Evolutionary conservation across 164 flowering plant species (phyloP), one percentile per base, ranked within the genome.

Genomic region (Buxus sempervirens): DNA sequence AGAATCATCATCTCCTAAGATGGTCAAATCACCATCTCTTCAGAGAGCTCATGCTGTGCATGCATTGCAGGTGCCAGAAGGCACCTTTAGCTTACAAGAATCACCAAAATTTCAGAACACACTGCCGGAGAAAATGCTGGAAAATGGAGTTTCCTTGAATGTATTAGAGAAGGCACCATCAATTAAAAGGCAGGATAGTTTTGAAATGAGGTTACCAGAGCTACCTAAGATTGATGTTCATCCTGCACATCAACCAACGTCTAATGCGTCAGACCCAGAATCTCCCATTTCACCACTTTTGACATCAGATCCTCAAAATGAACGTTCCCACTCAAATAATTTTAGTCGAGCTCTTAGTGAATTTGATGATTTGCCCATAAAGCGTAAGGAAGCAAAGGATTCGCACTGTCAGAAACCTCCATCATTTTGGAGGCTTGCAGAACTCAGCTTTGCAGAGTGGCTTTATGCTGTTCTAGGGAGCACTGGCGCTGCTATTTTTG

Each of bases 371-470:
- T 20, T 78, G 64, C 80, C 92, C 23, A 63, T 74, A 26, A 79
- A 71, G 64, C 26, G 48, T 20, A 80, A 73, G 75, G 85, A 80
- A 41, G 62, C 58, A 38, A 85, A 85, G 66, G 91, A 80, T 55
- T 22, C 58, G 23, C 74, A 63, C 45, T 79, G 75, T 67, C 80
- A 71, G 68, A 80, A 85, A 55, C 74, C 86, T 61, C 98, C 98
- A 5, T 85, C 98, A 23, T 75, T 90, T 79, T 87, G 97, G 97
- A 89, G 97, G 83, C 88, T 95, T 66, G 90, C 85, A 58, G 82
- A 95, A 77, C 94, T 95, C 75, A 92, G 97, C 75, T 82, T 90
- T 73, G 89, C 99, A 18, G 99, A 95, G 73, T 95, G 98, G 99
- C 88, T 95, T 51, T 95, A 95, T 84, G 97, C 96, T 66, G 92